phyloP scores from a whole-genome alignment of 345 rosid species.

The Sonneratia alba region DNA sequence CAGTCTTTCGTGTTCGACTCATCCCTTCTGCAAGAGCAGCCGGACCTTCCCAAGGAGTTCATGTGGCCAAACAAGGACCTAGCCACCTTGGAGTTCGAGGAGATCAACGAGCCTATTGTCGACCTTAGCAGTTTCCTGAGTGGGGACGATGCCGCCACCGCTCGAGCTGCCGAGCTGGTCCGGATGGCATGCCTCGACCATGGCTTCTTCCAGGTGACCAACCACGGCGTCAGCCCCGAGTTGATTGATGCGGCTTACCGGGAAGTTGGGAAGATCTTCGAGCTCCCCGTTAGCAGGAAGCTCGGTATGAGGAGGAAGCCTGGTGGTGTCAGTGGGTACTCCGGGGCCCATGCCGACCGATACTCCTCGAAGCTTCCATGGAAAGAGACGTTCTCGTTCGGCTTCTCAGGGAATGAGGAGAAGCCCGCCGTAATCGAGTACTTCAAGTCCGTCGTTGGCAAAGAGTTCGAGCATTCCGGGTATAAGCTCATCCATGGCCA shows the following conservation, averaged over 20 bases:
- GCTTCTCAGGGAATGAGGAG: slow-evolving; percentile 14
- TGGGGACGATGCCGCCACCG: slow-evolving; percentile 26
- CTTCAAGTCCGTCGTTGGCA: slow-evolving; percentile 35
- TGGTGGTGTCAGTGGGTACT: slow-evolving; percentile 29
- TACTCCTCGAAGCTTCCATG: slow-evolving; percentile 48
- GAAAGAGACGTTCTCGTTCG: slow-evolving; percentile 53
- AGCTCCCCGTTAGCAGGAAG: slow-evolving; percentile 33
- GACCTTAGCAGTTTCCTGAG: slow-evolving; percentile 35
- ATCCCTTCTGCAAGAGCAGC: slow-evolving; percentile 20
- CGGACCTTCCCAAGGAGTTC: slow-evolving; percentile 33
- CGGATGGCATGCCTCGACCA: slow-evolving; percentile 39
- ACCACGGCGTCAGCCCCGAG: slow-evolving; percentile 37
- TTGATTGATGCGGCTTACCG: slow-evolving; percentile 29
- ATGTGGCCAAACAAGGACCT: slow-evolving; percentile 39
- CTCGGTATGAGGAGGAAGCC: slow-evolving; percentile 25
- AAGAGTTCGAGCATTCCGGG: slow-evolving; percentile 42
- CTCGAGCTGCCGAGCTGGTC: slow-evolving; percentile 27
- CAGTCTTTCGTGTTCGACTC: slow-evolving; percentile 20
- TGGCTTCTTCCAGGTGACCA: slow-evolving; percentile 52
- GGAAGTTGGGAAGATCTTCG: slow-evolving; percentile 27
- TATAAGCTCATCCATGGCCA: slow-evolving; percentile 21
- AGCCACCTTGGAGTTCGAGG: slow-evolving; percentile 10
- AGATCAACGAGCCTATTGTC: slow-evolving; percentile 39
- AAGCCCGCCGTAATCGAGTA: slow-evolving; percentile 23
- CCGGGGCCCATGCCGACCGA: slow-evolving; percentile 47